phyloP scores from a whole-genome alignment of 2,329 filamentous ascomycete species.

The Hypocreales sp. region DNA sequence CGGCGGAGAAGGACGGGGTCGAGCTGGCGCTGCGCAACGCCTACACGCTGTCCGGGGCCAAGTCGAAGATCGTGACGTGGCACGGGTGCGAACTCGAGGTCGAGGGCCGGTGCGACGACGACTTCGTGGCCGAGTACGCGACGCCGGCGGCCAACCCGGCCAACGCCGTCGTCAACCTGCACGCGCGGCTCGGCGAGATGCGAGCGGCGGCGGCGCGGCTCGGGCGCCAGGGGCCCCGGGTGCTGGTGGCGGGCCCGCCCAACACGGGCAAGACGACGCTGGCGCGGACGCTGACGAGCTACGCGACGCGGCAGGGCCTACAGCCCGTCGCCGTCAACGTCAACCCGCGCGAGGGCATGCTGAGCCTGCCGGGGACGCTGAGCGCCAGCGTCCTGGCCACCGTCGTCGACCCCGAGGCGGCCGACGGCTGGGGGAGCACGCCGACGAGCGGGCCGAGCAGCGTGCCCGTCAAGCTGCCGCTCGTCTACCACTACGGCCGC shows the following conservation, averaged over 20 bases:
- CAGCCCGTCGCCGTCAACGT: slow-evolving; percentile 76
- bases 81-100: slow-evolving; percentile 79
- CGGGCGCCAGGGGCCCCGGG: slow-evolving; percentile 50
- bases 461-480: slow-evolving; percentile 78
- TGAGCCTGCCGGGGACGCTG: slow-evolving; percentile 65
- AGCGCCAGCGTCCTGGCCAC: slow-evolving; percentile 78
- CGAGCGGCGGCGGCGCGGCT: slow-evolving; percentile 42
- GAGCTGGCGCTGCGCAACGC: slow-evolving; percentile 70
- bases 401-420: slow-evolving; percentile 64
- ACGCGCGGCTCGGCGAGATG: slow-evolving; percentile 68
- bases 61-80: slow-evolving; percentile 85
- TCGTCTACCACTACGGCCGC: slow-evolving; percentile 80
- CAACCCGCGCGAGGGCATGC: slow-evolving; percentile 66
- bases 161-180: slow-evolving; percentile 67
- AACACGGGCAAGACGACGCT: slow-evolving; percentile 74
- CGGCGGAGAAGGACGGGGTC: slow-evolving; percentile 86
- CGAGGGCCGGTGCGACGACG: slow-evolving; percentile 38
- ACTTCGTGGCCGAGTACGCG: slow-evolving; percentile 45
- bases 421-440: slow-evolving; percentile 78
- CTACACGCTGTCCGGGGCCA: slow-evolving; percentile 69
- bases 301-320: slow-evolving; percentile 57
- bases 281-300: slow-evolving; percentile 60
- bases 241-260: slow-evolving; percentile 67
- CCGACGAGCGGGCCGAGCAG: slow-evolving; percentile 81
- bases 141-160: slow-evolving; percentile 67